Evolutionary conservation across 352 stramenopile genomes (phyloP).

Genomic region (Globisporangium recalcitrans): DNA sequence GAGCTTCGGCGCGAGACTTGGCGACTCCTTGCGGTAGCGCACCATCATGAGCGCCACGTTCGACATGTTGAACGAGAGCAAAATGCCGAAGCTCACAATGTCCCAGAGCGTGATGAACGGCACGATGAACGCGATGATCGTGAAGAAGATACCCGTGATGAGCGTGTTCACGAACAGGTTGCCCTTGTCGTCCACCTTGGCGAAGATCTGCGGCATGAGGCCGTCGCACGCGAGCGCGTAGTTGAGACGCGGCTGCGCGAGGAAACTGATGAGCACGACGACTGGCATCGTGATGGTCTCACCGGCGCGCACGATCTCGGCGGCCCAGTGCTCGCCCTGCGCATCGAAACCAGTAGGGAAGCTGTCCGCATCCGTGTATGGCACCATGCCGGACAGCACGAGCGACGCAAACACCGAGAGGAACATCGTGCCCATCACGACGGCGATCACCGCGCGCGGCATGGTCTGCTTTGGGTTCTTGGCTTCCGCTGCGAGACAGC

Average conservation of each 20-base stretch:
- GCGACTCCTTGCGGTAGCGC: slow-evolving; percentile 57
- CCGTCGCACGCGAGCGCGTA: slow-evolving; percentile 91
- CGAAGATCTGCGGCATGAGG: slow-evolving; percentile 89
- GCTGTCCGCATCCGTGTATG: slow-evolving; percentile 14
- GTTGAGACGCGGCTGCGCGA: slow-evolving; percentile 91
- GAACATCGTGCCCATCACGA: slow-evolving; percentile 66
- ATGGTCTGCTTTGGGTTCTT: slow-evolving; percentile 68
- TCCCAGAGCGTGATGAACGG: slow-evolving; percentile 83
- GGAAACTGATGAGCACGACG: slow-evolving; percentile 91
- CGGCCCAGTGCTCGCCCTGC: slow-evolving; percentile 36
- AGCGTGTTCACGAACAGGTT: slow-evolving; percentile 80
- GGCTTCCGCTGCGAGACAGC: slow-evolving; percentile 76
- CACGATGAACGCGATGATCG: slow-evolving; percentile 59
- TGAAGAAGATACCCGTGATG: slow-evolving; percentile 60
- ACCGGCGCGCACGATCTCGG: slow-evolving; percentile 43
- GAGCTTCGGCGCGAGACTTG: slow-evolving; percentile 33
- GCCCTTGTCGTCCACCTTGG: slow-evolving; percentile 72
- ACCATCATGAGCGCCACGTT: slow-evolving; percentile 74
- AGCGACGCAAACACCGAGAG: slow-evolving; percentile 68
- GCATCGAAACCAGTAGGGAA: slow-evolving; percentile 45
- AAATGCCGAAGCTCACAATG: slow-evolving; percentile 85
- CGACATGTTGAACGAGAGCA: slow-evolving; percentile 87
- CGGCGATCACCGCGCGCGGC: slow-evolving; percentile 69
- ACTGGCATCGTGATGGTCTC: slow-evolving; percentile 88
- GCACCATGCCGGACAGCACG: slow-evolving; percentile 72